Base-by-base conservation (phyloP, 371 early-diverging fungal genomes). In the Syncephalis fuscata region DNA sequence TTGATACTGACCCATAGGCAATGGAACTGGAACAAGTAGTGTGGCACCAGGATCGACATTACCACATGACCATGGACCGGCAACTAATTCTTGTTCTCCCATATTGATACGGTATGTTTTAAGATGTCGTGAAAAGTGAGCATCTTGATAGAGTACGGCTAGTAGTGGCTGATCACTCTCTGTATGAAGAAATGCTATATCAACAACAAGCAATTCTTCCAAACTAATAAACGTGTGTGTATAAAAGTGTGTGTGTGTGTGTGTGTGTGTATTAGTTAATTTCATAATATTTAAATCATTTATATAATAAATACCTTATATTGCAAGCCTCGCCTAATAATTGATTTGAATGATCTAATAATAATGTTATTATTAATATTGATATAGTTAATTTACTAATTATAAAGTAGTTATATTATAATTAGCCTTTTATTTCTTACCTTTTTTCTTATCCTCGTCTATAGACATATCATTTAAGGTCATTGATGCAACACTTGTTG, bases 61-160 rank as follows among this genome's bases (percentile, higher is more conserved):
- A 16, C 59, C 57, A 19, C 73, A 58, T 44, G 54, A 52, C 45
- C 70, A 63, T 3, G 69, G 66, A 2, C 71, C 67, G 24, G 67
- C 63, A 3, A 58, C 55, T 17, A 72, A 58, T 24, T 71, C 67
- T 45, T 70, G 58, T 36, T 64, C 64, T 14, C 61, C 57, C 2
- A 73, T 37, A 44, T 68, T 62, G 21, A 84, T 46, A 10, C 55
- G 55, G 57, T 86, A 90, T 0, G 68, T 68, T 48, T 75, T 76
- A 36, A 90, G 57, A 45, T 77, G 74, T 1, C 81, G 68, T 21
- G 55, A 56, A 46, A 69, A 71, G 36, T 74, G 62, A 19, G 74
- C 61, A 53, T 90, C 86, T 54, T 87, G 80, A 46, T 78, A 76
- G 1, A 92, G 61, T 16, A 92, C 70, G 5, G 78, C 73, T 11